phyloP scores from a whole-genome alignment of 2,329 filamentous ascomycete genomes.

The Hypoxylon sp. region DNA sequence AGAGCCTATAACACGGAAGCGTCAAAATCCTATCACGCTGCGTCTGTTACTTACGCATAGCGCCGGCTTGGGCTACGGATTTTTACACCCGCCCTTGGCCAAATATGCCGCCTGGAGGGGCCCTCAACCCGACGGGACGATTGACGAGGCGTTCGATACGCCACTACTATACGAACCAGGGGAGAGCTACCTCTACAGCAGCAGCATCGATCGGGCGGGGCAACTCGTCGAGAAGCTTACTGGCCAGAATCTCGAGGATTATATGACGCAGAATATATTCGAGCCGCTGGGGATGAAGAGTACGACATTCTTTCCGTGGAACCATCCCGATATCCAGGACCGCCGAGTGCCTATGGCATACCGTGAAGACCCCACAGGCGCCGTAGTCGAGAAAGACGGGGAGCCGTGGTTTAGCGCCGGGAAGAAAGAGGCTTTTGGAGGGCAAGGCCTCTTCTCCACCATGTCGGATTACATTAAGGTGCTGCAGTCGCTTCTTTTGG shows the following conservation, averaged over 20 bases:
- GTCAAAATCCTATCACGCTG: slow-evolving; percentile 59
- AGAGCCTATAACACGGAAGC: slow-evolving; percentile 51
- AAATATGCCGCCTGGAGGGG: slow-evolving; percentile 28
- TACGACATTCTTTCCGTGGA: slow-evolving; percentile 46
- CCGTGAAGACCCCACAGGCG: slow-evolving; percentile 25
- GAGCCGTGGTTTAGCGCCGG: slow-evolving; percentile 36
- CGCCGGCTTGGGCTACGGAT: slow-evolving; percentile 60
- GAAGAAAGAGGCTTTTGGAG: slow-evolving; percentile 53
- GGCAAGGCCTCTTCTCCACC: slow-evolving; percentile 56
- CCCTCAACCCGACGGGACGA: slow-evolving; percentile 10
- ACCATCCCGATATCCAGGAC: slow-evolving; percentile 38
- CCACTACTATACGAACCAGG: slow-evolving; percentile 64
- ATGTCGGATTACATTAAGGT: slow-evolving; percentile 62
- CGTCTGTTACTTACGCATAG: slow-evolving; percentile 64
- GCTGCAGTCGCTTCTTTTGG: slow-evolving; percentile 61
- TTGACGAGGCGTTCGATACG: slow-evolving; percentile 52
- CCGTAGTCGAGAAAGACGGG: slow-evolving; percentile 39
- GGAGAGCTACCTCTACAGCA: slow-evolving; percentile 59
- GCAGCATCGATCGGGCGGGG: slow-evolving; percentile 60
- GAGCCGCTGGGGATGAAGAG: slow-evolving; percentile 40
- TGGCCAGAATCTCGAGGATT: slow-evolving; percentile 44
- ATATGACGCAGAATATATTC: slow-evolving; percentile 47
- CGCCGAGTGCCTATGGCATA: slow-evolving; percentile 45
- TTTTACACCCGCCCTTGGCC: slow-evolving; percentile 47
- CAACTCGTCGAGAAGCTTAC: slow-evolving; percentile 53